Evolutionary conservation across 2,329 filamentous ascomycete genomes (phyloP), one percentile per base, ranked within the genome.

Genomic region (Anisogramma anomala): DNA sequence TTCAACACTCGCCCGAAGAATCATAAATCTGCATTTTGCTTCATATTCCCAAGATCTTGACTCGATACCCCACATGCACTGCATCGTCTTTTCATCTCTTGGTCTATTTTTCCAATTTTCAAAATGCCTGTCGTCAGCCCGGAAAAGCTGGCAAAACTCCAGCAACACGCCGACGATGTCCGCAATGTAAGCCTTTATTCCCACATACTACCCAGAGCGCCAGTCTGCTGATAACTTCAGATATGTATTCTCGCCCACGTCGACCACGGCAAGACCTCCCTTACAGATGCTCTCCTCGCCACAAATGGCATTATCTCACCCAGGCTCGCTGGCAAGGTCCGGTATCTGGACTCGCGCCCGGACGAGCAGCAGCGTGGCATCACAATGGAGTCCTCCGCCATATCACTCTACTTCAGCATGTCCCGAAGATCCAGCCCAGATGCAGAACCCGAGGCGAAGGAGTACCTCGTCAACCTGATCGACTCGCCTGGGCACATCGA

Each of bases 361-460:
- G 91, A 98, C 62, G 91, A 98, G 61, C 91, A 98, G 64, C 74
- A 84, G 13, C 82, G 91, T 50, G 91, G 91, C 42, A 98, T 98
- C 57, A 98, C 91, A n/a, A 98, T 98, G 91, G 91, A 98, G 61
- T 96, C 91, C 0, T 96, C 89, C 5, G 91, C 91, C 48, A 98
- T 98, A 49, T 96, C 91, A 0, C 70, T 98, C 25, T 93, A 84
- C 63, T 98, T 98, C 60, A 93, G 88, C 26, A 85, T 96, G 73
- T 67, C 94, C 40, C 75, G 88, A 51, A 77, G 85, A 51, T 67
- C 76, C 27, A 68, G 74, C 2, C 79, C 82, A 2, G 79, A 86
- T 13, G 76, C 76, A 5, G 57, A 69, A 11, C 81, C 85, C 0
- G 73, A 80, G 53, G 72, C 82, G 15, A 86, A 86, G 56, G 89